A percentile compares a stretch with the other conserved stretches of the same genome.
Conservation (phyloP, 768 basidiomycete species). For the Tricholoma saponaceum region DNA sequence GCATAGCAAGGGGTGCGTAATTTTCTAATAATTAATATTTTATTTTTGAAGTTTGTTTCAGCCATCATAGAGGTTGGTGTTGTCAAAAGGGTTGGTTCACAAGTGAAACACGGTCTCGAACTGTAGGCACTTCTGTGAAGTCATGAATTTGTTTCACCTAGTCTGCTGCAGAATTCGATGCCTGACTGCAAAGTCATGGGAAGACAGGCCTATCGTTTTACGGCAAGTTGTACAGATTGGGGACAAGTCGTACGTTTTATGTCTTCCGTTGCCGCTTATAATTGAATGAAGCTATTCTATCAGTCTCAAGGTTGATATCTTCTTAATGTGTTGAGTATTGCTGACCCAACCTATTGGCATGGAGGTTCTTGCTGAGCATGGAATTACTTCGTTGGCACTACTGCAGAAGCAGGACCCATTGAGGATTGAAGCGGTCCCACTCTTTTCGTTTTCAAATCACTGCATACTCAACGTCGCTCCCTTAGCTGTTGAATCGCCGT, state of each 20-base stretch:
- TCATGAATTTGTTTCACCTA: background rate
- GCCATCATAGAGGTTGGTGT: slow-evolving; percentile 78
- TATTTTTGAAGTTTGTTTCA: slow-evolving; percentile 23
- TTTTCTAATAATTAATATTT: background rate
- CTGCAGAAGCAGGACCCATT: slow-evolving; percentile 54
- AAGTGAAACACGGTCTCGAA: slow-evolving; percentile 72
- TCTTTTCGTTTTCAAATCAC: background rate
- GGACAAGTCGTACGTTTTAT: slow-evolving; percentile 75
- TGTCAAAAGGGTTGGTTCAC: slow-evolving; percentile 57
- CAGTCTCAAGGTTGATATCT: slow-evolving; percentile 10
- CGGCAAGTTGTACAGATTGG: slow-evolving; percentile 89
- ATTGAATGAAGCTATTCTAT: slow-evolving; percentile 25
- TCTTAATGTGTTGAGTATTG: background rate
- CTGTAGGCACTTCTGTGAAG: slow-evolving; percentile 42
- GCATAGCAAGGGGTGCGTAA: slow-evolving; percentile 68
- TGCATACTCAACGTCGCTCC: background rate
- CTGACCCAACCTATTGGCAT: slow-evolving; percentile 8
- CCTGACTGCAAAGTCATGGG: slow-evolving; percentile 86
- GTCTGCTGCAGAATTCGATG: slow-evolving; percentile 56
- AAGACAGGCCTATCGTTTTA: slow-evolving; percentile 79
- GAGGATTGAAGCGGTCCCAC: slow-evolving; percentile 58
- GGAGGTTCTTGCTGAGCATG: slow-evolving; percentile 73
- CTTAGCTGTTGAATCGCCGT: slow-evolving; percentile 68
- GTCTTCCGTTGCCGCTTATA: background rate
- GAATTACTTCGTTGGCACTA: slow-evolving; percentile 57